Percentiles rank a stretch among this genome's conserved stretches.
These are phyloP conservation scores for Phytomonas sp. DNA, from an alignment of 208 protist genomes.

Conservation along the genomic window DNA sequence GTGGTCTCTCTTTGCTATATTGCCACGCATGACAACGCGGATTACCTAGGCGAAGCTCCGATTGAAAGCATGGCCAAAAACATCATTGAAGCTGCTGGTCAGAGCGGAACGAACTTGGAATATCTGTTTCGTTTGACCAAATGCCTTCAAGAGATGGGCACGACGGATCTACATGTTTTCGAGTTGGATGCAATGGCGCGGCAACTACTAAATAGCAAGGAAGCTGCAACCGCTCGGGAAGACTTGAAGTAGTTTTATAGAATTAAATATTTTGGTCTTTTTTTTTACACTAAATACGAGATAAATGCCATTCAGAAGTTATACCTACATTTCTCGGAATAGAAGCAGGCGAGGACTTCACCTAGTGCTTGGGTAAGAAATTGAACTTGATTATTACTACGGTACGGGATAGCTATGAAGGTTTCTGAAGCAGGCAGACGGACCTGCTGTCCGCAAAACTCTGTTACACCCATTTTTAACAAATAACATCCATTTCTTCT, in stretches of 20 bases:
- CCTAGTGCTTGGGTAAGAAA: neutral
- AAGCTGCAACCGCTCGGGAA: neutral
- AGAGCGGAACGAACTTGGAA: constrained; percentile 62
- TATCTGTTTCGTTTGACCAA: constrained; percentile 64
- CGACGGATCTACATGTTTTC: constrained; percentile 62
- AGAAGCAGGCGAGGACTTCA: neutral
- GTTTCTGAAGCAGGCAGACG: no score
- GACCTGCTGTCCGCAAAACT: no score
- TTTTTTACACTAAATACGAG: constrained; percentile 10
- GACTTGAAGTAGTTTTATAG: no score
- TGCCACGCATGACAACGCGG: constrained; percentile 48
- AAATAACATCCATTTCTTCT: no score
- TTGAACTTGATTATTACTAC: no score
- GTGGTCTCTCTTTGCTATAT: constrained; percentile 67
- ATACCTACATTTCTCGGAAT: neutral
- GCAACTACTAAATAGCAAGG: constrained; percentile 15
- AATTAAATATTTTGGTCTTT: constrained; percentile 6
- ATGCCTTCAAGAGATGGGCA: constrained; percentile 39
- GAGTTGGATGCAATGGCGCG: constrained; percentile 35
- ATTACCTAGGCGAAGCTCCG: constrained; percentile 50
- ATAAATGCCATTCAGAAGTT: neutral
- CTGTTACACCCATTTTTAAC: no score
- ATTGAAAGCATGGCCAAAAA: constrained; percentile 55
- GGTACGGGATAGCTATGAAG: no score
- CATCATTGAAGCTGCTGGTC: constrained; percentile 41